Percentiles rank a stretch among this genome's conserved stretches.
These are phyloP conservation scores for Aspergillus sclerotiicarbonarius DNA, from an alignment of 495 filamentous ascomycete species.

Conservation along the genomic window DNA sequence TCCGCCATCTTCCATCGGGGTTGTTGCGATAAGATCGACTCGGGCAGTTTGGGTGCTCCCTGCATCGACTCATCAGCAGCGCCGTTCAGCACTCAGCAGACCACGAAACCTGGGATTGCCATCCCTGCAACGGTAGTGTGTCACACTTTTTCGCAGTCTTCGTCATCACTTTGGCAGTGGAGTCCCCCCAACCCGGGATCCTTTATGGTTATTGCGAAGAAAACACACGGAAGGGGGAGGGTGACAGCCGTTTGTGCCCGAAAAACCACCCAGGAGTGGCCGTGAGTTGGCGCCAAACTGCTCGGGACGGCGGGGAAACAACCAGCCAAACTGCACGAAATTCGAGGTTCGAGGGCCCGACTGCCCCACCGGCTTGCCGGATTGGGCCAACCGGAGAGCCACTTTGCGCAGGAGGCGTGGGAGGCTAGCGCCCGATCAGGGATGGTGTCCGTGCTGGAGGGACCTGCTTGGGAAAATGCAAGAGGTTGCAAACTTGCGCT, in stretches of 20 bases:
- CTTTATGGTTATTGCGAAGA: background rate
- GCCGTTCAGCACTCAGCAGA: no score
- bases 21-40: no score
- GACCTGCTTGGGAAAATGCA: no score
- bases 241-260: slow-evolving; percentile 10
- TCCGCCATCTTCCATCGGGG: background rate
- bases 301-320: slow-evolving; percentile 1
- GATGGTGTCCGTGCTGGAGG: slow-evolving; percentile 7
- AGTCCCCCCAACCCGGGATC: background rate
- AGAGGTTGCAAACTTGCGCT: no score
- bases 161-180: background rate
- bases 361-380: slow-evolving; percentile 3
- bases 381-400: slow-evolving; percentile 6
- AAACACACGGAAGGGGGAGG: background rate
- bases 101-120: no score
- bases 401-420: background rate
- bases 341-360: background rate
- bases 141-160: no score
- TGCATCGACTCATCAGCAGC: no score
- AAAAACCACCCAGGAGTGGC: background rate
- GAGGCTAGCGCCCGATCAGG: background rate
- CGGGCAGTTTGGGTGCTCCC: no score
- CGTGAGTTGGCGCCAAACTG: background rate
- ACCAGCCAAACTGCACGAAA: slow-evolving; percentile 3
- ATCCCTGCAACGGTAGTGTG: no score